Evolutionary conservation across 83 land plant species (phyloP), one percentile per base, ranked within the genome.

Genomic region (Picea abies): DNA sequence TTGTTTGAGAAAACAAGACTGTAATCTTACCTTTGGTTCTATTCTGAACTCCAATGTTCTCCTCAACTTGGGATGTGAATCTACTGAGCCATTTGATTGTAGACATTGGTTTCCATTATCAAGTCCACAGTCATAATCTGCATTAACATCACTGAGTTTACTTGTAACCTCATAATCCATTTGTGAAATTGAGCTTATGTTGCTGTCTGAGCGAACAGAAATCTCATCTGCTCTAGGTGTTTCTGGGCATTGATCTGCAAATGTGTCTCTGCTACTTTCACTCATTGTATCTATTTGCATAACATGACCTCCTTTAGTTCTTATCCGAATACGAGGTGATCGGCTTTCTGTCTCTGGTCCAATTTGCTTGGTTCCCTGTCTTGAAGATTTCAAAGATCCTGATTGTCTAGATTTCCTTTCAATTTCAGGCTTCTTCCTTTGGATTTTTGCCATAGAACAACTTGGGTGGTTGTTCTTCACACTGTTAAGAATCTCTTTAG

Each of bases 361-460:
- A 47, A 47, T 9, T 47, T 8, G 52, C 22, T 73, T 73, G 77
- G 26, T 47, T 3, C 26, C 58, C 29, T 73, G 77, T 44, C 25
- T 73, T 47, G 77, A 14, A 44, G 77, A 78, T 26, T 60, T 78
- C 9, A 60, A 25, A 25, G 37, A 60, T 17, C 64, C 63, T 23
- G 80, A 58, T 58, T 78, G 84, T 8, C 87, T 89, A 71, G 89
- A 82, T 83, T 81, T 73, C 84, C 78, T 90, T n/a, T 93, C 90
- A 20, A 76, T 5, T 80, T 90, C 93, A 72, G 68, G 82, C 79
- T 91, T 93, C 79, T 67, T 93, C 35, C 84, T 87, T 81, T 87
- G 90, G 67, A 86, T 17, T 84, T 93, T 86, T 37, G 90, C 91
- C 60, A 90, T 87, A 4, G 80, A 66, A 56, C 88, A 85, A 39